Evolutionary conservation across 768 basidiomycete genomes (phyloP).

Genomic region (Lyophyllum shimeji): DNA sequence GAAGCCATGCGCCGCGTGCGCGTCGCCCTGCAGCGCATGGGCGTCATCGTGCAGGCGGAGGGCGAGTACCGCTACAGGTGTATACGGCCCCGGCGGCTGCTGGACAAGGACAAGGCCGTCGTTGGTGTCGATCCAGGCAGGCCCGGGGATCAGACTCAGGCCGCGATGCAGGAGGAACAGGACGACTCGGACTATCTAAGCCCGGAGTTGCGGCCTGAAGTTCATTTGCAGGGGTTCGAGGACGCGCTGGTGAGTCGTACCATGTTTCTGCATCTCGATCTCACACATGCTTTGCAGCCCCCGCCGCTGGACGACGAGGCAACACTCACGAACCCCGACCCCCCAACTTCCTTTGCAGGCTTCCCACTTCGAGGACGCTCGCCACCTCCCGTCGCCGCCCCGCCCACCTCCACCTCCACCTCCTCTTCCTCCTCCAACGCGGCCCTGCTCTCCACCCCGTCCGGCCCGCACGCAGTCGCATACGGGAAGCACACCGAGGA

Average conservation of each 20-base stretch:
- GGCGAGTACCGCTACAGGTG: constrained; percentile 83
- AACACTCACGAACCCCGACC: not conserved
- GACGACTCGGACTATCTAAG: too few relatives aligned
- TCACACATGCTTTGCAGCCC: not conserved
- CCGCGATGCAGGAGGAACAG: too few relatives aligned
- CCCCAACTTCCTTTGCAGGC: not conserved
- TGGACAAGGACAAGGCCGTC: not conserved
- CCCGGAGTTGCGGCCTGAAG: too few relatives aligned
- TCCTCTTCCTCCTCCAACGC: constrained; percentile 37
- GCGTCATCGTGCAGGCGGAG: constrained; percentile 77
- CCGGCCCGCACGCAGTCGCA: not conserved
- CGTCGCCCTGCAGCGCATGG: constrained; percentile 73
- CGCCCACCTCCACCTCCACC: constrained; percentile 35
- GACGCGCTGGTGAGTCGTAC: not conserved
- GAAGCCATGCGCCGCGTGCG: constrained; percentile 77
- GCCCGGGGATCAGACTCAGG: not conserved
- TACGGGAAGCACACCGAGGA: constrained; percentile 70
- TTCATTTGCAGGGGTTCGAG: too few relatives aligned
- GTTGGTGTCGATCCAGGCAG: too few relatives aligned
- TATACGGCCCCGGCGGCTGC: constrained; percentile 40
- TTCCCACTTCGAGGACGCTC: not conserved
- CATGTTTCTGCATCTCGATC: not conserved
- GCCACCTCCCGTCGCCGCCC: not conserved
- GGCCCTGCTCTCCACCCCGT: constrained; percentile 36
- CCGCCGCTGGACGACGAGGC: not conserved